These are phyloP conservation scores for Erodium trifolium DNA, from an alignment of 441 rosid species.

Conservation along the genomic window DNA sequence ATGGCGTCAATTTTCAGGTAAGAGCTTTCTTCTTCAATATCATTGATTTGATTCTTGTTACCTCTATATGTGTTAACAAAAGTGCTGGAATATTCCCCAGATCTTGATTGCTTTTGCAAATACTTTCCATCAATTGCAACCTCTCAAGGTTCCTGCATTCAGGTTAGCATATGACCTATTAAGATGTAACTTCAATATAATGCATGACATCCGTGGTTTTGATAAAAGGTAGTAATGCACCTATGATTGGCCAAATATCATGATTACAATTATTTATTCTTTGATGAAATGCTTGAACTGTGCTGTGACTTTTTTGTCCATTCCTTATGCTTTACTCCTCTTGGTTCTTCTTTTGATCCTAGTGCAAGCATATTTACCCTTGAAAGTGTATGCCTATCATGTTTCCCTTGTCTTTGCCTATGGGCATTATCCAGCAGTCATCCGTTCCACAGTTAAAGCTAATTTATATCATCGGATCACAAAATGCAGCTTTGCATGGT, in stretches of 20 bases:
- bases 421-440: neutral
- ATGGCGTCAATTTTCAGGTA: slow-evolving; percentile 25
- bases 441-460: neutral
- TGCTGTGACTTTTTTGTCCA: neutral
- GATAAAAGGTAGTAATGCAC: neutral
- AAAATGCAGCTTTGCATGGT: slow-evolving; percentile 25
- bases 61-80: slow-evolving; percentile 1
- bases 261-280: neutral
- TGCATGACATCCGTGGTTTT: neutral
- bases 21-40: neutral
- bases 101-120: slow-evolving; percentile 23
- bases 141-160: slow-evolving; percentile 27
- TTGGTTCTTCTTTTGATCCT: neutral
- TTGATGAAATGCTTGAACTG: neutral
- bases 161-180: slow-evolving; percentile 16
- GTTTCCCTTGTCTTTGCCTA: neutral
- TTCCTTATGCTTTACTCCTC: neutral
- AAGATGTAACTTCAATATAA: neutral
- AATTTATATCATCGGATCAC: neutral
- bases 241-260: neutral
- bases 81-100: slow-evolving; percentile 11
- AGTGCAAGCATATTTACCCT: neutral
- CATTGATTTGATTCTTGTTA: neutral
- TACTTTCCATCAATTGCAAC: slow-evolving; percentile 28
- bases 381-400: neutral